Base-by-base conservation (phyloP, 176 grass and related monocot genomes). In the Hyparrhenia diplandra region DNA sequence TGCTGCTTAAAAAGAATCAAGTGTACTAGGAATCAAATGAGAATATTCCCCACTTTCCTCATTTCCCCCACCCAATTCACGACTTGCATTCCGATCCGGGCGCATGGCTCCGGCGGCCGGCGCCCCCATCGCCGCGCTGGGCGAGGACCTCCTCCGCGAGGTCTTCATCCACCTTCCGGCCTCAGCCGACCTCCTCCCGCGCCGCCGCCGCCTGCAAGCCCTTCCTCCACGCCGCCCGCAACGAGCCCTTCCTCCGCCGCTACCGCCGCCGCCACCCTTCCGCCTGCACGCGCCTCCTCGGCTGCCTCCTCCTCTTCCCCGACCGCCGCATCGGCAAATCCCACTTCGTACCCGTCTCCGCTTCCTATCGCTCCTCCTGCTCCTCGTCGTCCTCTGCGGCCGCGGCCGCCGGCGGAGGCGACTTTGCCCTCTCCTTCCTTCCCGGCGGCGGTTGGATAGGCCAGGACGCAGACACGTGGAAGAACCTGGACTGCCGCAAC, bases 211-310 rank as follows among this genome's bases (percentile, higher is more conserved):
- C 86, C 67, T 88, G 80, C 74, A 83, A 42, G 28, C 59, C 67
- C 16, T 88, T 88, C 86, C 86, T 83, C 67, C 45, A n/a, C 74
- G 80, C 74, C 6, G 80, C 29, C 47, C 75, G 80, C 68, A 88
- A 39, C 80, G 46, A n/a, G 60, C 36, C n/a, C 37, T 84, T 88
- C 60, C 86, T 88, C 46, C 86, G 75, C 80, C 86, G 75, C 37
- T 88, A 74, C 86, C 80, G 86, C 75, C 80, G 86, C 80, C 86
- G 52, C 60, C 86, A 84, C 65, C 65, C 73, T 32, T 76, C 72
- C n/a, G n/a, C n/a, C 68, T 77, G 86, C 86, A 28, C 86, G 47
- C 21, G 41, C 59, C 75, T 88, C 58, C 80, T 88, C 59, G 80
- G 80, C 47, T 88, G 75, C 68, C 46, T 79, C 80, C 6, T 77